Base-by-base conservation (phyloP, 176 grass and related monocot species). In the Tuctoria greenei region DNA sequence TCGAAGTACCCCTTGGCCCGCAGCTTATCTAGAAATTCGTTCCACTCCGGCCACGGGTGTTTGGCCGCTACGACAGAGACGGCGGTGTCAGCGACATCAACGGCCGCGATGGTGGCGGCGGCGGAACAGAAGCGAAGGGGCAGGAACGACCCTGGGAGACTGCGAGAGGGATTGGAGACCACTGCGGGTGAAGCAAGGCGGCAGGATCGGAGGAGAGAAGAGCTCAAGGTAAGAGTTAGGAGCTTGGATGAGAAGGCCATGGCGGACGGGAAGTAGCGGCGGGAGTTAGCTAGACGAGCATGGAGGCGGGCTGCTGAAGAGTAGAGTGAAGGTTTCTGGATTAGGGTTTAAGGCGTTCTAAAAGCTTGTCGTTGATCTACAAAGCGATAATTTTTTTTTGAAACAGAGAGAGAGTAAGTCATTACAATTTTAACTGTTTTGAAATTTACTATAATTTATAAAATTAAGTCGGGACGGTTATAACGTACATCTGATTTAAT, bases 41-140 rank as follows among this genome's bases (percentile, higher is more conserved):
- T 66, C 95, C 95, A 99, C 76, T 99, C 95, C 7, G 95, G 92
- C 95, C 95, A 99, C 20, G 92, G 89, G 64, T 99, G 87, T 0
- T 44, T 69, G 6, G 18, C 1, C 28, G 54, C 71, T 8, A 69
- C 42, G 10, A 52, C 47, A 16, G 43, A 76, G 13, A 8, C 64
- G 51, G 67, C 37, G 24, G 70, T 64, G 47, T 17, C 50, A 18
- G 55, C 54, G 44, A 46, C 65, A 50, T 84, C 66, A 11, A 58
- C 46, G 0, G 47, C 41, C 9, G 36, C 52, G 47, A 86, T 38
- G 73, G 51, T 38, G 59, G 69, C 17, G 43, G 82, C 74, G 42
- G 76, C 56, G 61, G 93, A 80, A 84, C 81, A 92, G 71, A 87
- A 92, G 56, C 70, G 89, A 11, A 69, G 81, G 68, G 73, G 84